Percentiles rank a stretch among this genome's conserved stretches.
Evolutionary conservation across 75 land plant genomes (phyloP).

Genomic region (Chamaecyparis obtusa): DNA sequence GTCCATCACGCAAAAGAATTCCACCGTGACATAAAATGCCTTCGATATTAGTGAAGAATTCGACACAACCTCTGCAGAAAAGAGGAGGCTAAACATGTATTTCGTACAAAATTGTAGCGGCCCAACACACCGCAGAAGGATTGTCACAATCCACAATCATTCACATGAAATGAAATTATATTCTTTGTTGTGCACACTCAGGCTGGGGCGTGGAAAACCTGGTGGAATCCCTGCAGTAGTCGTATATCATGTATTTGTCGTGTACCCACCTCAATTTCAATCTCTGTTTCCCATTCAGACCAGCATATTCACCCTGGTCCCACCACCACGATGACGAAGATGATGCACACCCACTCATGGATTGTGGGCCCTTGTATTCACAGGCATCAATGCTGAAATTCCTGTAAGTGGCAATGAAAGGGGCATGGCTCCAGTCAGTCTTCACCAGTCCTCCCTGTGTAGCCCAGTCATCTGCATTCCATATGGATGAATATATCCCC

Average conservation of each 20-base stretch:
- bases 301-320: not conserved
- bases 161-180: too few species aligned
- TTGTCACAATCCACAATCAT: too few species aligned
- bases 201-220: slow-evolving; percentile 34
- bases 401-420: too few species aligned
- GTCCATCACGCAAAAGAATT: too few species aligned
- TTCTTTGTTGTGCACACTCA: slow-evolving; percentile 16
- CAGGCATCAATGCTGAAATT: slow-evolving; percentile 23
- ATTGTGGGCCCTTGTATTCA: not conserved
- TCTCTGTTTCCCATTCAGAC: not conserved
- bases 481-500: slow-evolving; percentile 31
- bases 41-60: too few species aligned
- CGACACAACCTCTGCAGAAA: too few species aligned
- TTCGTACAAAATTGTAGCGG: too few species aligned
- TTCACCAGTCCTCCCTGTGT: too few species aligned
- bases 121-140: too few species aligned
- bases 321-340: not conserved
- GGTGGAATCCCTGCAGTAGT: slow-evolving; percentile 59
- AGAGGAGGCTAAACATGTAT: too few species aligned
- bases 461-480: slow-evolving; percentile 18
- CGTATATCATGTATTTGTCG: slow-evolving; percentile 54
- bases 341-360: not conserved
- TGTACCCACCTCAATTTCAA: slow-evolving; percentile 21
- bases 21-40: too few species aligned
- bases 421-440: too few species aligned